Base-by-base conservation (phyloP, 441 rosid species). In the Adansonia grandidieri region DNA sequence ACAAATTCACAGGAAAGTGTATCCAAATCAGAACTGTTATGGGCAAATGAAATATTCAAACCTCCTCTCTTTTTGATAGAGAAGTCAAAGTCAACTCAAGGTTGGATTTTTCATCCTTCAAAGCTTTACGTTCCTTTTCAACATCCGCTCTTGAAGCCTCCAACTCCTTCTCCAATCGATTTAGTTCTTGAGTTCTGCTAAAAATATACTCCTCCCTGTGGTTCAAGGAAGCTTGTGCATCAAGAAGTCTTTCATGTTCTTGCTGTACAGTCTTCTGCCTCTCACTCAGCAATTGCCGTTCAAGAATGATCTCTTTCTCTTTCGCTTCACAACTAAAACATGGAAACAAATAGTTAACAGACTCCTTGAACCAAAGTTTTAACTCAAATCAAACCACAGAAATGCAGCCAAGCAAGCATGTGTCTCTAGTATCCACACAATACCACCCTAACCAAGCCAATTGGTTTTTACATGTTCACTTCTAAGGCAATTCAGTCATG, bases 151-250 rank as follows among this genome's bases (percentile, higher is more conserved):
- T 91, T 78, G 88, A 86, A 71, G 91, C 84, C 81, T 91, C 91
- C 67, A 92, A 69, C 76, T 86, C 86, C 82, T 88, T 96, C 68
- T 89, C 90, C 56, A 87, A 76, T 72, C 71, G 89, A 83, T 81
- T 84, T 78, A 94, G 78, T 81, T 96, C 97, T 80, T 88, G 90
- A 66, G 91, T 84, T 86, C 88, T 90, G 70, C 82, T 80, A 76
- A 90, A 88, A 75, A 92, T 84, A 82, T 88, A 83, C n/a, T 88
- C 97, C 86, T 96, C 98, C 86, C 98, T 91, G 84, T 90, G 91
- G 82, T 90, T 96, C 74, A 94, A 88, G 10, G 85, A 87, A 80
- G 88, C 85, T 84, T 94, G 95, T 63, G 86, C 92, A 80, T 94
- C 96, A 67, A 93, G 89, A 76, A 94, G 84, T 53, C 91, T 85